Base-by-base conservation (phyloP, 2,329 filamentous ascomycete species). In the Aureobasidium namibiae region DNA sequence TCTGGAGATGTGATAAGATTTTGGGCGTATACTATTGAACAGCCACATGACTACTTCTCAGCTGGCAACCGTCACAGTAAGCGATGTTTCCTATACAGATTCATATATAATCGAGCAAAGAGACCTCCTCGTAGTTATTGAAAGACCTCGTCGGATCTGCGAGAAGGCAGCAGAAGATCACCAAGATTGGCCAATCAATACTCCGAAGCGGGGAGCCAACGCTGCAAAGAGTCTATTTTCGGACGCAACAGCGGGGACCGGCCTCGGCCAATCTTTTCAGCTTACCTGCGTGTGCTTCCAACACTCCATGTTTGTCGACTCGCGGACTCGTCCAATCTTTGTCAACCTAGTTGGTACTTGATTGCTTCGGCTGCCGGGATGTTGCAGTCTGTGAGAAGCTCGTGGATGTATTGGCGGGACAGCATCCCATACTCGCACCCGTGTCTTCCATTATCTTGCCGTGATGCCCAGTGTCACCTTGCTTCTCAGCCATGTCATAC, bases 351-450 rank as follows among this genome's bases (percentile, higher is more conserved):
- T 54, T 54, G 50, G 50, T 42, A 42, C 50, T 42, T 54, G 50
- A 44, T 56, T 56, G 52, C 52, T 56, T 36, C 26, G 52, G 52
- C 24, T 42, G 50, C 50, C 50, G 38, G 50, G 50, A 41, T 54
- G 50, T 31, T 54, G 38, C 50, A 31, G 24, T 41, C 39, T 54
- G 50, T 31, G n/a, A 26, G 36, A 42, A 21, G 24, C 29, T 44
- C 52, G 39, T 56, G 39, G 39, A 56, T 45, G 52, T 45, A 56
- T 56, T 56, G 52, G 52, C 52, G 52, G 52, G 39, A 45, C 24
- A 34, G 34, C 52, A 34, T 33, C 45, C 39, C 50, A 54, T 54
- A 44, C 29, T 56, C 36, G 26, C 52, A 56, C 52, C 38, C 52
- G 39, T 26, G n/a, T 36, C 18, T 18, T 23, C 50, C 50, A 54